Base-by-base conservation (phyloP, 805 yeast species). In the Henningerozyma blattae region DNA sequence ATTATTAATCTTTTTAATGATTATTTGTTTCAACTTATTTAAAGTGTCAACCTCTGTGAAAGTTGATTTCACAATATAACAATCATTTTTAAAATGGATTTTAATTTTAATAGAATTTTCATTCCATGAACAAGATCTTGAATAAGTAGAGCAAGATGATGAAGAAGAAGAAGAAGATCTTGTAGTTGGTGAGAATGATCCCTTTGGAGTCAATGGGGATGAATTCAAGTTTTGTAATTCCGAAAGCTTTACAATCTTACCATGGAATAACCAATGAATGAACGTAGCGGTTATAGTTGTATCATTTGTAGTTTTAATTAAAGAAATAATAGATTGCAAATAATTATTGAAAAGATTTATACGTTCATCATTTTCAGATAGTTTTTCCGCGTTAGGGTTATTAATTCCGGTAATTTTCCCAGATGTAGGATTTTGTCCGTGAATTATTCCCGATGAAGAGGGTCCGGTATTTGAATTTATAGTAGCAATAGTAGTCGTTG, bases 41-140 rank as follows among this genome's bases (percentile, higher is more conserved):
- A 43, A 31, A 15, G 38, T 33, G 9, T 39, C 32, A 8, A 50
- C 30, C 12, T 43, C 47, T 5, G 32, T 24, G 3, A 28, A 17
- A 4, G 28, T 27, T 22, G 49, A 39, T 37, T 46, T 50, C 8
- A 43, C 30, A 8, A 37, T 51, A 32, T 44, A 44, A 32, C 45
- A 50, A 22, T 49, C 52, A 15, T 38, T 45, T 20, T 41, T 29
- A 26, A 39, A 36, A 15, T 42, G 31, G 7, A 45, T 39, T 34
- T 49, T 49, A n/a, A 49, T 32, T 30, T 46, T 48, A 3, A 46
- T 33, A 16, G 28, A 15, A 15, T 16, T 16, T 18, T 27, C 22
- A 17, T 13, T 30, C 15, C n/a, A 4, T 4, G 16, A 12, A 30
- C 25, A 27, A 22, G 15, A 22, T 24, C 33, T 26, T 29, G 20